Evolutionary conservation across 495 filamentous ascomycete genomes (phyloP), one percentile per base, ranked within the genome.

Genomic region (Penicillium parvum): DNA sequence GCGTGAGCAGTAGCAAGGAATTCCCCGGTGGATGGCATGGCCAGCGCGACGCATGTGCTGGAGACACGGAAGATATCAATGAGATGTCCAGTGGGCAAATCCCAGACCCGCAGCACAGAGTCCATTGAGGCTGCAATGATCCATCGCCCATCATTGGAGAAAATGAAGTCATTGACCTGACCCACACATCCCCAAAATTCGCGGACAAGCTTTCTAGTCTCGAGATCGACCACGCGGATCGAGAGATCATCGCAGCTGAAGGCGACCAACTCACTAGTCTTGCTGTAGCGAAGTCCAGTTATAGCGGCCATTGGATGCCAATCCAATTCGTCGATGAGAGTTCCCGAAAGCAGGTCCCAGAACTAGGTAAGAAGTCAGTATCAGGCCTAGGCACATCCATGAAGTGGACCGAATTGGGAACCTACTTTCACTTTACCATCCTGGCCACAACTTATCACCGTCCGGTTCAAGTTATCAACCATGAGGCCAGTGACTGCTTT

Each of bases 81-180:
- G 9, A 97, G 74, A 67, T 97, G 92, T 3, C 88, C 88, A 0
- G 92, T 97, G 8, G 92, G 90, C 18, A 99, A 68, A 66, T 99
- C 92, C 91, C 92, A 99, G 2, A 96, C 78, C 34, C 92, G 79
- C 25, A 99, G 69, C 29, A 85, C 66, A 9, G 79, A 82, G 64
- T 96, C 90, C 61, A 85, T 82, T 4, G 86, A 88, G 8, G 89
- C 85, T 12, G 89, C 88, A 40, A 96, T 75, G 50, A 99, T 83
- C 94, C 92, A 97, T 27, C 90, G 75, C 17, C 90, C 92, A 62
- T 97, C 89, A 48, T 83, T 85, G 10, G 92, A 97, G 64, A 97
- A 97, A 45, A 79, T 82, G 53, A 91, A 87, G 60, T 95, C 88
- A 55, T 83, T 88, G 47, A 95, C 83, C 38, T 79, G 79, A 14